Evolutionary conservation across 495 filamentous ascomycete species (phyloP), one percentile per base, ranked within the genome.

Genomic region (Aspergillus ellipticus): DNA sequence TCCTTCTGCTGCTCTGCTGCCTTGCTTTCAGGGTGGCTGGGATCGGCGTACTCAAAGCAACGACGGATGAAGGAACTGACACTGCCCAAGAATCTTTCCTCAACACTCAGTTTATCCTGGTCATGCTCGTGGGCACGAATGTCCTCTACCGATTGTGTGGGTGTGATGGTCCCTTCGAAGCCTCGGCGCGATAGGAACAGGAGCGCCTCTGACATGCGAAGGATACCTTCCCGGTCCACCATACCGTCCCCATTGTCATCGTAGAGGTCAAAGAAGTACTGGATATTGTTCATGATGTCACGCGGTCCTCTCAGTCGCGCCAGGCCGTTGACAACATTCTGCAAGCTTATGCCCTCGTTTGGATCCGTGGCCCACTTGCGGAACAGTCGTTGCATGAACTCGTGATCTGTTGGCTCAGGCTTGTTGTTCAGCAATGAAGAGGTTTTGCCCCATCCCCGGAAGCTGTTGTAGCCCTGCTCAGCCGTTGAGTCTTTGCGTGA

Each of bases 41-140:
- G 95, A 67, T 98, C 94, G 16, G 94, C 94, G 66, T 98, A 98
- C 74, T 98, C 95, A 57, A 98, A 97, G 70, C 94, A 98, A 37
- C 94, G 82, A 50, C 92, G 80, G 51, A 97, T 97, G 70, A 98
- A 98, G 3, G 90, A 90, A 61, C 90, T 95, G 53, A 97, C 89
- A 61, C 92, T 96, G 37, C 86, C 85, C 15, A 98, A 76, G 63
- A 97, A 96, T 45, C 85, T 80, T 63, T 97, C 94, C 58, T 91
- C 87, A 6, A 74, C 71, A 43, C 72, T 84, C 24, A 79, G 66
- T 37, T 67, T 70, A 35, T 67, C 69, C 19, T 67, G 57, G 1
- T 75, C 64, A 5, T 66, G 55, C 20, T 66, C 61, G 54, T 42
- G 67, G 56, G 48, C 58, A 49, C 8, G 65, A 24, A 56, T 65